A percentile compares a stretch with the other conserved stretches of the same genome.
Conservation (phyloP, 306 rosid species). For the Lagenaria siceraria region DNA sequence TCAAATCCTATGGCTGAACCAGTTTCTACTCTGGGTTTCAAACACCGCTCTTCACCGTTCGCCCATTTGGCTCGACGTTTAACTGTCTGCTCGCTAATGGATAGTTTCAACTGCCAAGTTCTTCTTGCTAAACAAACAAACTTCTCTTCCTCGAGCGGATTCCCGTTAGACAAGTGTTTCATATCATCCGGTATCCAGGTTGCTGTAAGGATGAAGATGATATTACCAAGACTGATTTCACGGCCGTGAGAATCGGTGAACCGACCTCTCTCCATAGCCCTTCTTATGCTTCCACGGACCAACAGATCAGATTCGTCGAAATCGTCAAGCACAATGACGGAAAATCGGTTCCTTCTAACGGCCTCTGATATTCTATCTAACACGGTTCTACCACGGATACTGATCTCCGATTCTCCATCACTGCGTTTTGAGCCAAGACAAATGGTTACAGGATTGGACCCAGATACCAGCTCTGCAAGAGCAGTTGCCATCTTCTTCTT, state of each 20-base stretch:
- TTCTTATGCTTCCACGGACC: constrained; percentile 51
- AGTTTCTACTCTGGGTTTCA: constrained; percentile 44
- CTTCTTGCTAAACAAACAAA: constrained; percentile 38
- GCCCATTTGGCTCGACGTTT: constrained; percentile 67
- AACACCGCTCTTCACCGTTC: constrained; percentile 39
- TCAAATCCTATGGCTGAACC: constrained; percentile 47
- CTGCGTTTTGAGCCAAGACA: constrained; percentile 41
- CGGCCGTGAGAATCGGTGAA: constrained; percentile 78
- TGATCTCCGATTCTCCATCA: constrained; percentile 43
- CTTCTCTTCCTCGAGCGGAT: constrained; percentile 44
- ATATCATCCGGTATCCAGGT: constrained; percentile 72
- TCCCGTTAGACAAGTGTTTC: constrained; percentile 33
- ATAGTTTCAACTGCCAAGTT: constrained; percentile 63
- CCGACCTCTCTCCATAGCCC: constrained; percentile 85
- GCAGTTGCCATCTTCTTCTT: constrained; percentile 90
- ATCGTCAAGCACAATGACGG: constrained; percentile 83
- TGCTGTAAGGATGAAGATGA: constrained; percentile 69
- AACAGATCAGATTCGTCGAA: constrained; percentile 54
- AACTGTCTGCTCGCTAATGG: constrained; percentile 33
- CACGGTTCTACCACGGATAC: constrained; percentile 72
- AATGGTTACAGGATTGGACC: constrained; percentile 52
- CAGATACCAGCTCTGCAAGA: constrained; percentile 70
- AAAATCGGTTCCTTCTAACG: constrained; percentile 57
- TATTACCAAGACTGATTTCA: constrained; percentile 72
- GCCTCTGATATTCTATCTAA: constrained; percentile 77